Percentiles rank a stretch among this genome's conserved stretches.
phyloP scores from a whole-genome alignment of 176 grass and related monocot genomes.

The Poa annua region DNA sequence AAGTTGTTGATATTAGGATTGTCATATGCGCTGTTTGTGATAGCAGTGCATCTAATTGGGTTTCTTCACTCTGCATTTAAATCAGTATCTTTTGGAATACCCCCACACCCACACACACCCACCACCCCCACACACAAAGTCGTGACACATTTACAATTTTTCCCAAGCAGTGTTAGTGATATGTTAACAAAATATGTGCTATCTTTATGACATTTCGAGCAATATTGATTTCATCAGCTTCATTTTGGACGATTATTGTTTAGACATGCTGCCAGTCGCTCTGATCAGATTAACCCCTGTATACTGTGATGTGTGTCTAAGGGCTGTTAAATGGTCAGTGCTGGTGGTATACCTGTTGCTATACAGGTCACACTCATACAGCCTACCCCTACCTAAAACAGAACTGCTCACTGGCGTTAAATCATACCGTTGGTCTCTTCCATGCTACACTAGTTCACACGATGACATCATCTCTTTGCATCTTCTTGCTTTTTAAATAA shows the following conservation, averaged over 20 bases:
- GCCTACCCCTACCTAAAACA: neutral
- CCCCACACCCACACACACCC: neutral
- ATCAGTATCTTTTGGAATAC: neutral
- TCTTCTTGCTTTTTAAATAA: slow-evolving; percentile 18
- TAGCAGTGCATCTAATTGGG: neutral
- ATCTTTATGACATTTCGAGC: slow-evolving; percentile 29
- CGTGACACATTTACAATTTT: neutral
- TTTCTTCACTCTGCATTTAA: neutral
- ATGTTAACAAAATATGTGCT: neutral
- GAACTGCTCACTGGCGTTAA: neutral
- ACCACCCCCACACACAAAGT: neutral
- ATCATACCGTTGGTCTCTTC: neutral
- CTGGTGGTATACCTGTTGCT: neutral
- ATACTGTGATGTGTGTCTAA: neutral
- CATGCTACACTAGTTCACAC: slow-evolving; percentile 9
- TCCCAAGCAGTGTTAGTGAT: neutral
- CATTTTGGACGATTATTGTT: slow-evolving; percentile 27
- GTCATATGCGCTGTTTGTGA: neutral
- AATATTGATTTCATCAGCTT: neutral
- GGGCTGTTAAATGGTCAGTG: neutral
- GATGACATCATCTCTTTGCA: slow-evolving; percentile 18
- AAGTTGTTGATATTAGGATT: slow-evolving; percentile 31
- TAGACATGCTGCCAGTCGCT: neutral
- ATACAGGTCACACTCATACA: neutral
- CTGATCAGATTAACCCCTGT: neutral